Base-by-base conservation (phyloP, 192 early-diverging fungal species). In the Backusella luteola region DNA sequence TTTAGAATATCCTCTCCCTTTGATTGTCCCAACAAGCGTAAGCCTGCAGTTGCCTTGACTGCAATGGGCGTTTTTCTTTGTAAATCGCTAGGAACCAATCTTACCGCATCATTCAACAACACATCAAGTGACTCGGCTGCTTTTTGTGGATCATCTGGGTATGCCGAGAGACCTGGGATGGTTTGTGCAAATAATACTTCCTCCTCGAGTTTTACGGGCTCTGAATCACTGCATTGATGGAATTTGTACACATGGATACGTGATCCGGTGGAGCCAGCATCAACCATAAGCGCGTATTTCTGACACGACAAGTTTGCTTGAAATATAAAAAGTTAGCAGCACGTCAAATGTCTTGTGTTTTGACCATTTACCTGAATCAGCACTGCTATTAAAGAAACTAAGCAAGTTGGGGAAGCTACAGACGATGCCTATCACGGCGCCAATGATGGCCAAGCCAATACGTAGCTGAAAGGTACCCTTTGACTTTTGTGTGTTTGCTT, bases 201-300 rank as follows among this genome's bases (percentile, higher is more conserved):
- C 75, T 92, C 84, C 49, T 96, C 91, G 29, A 96, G 84, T 34
- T 86, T 84, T 14, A 73, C 35, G 7, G 93, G 90, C n/a, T 83
- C 78, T 39, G 79, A 73, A 73, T 89, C 86, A 21, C 4, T 59
- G 83, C 94, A 95, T 82, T 93, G 90, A 82, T 93, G 90, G 87
- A 96, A 96, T 74, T 87, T 86, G 86, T 95, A 96, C 34, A 96
- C 92, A 80, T 96, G 95, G 79, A 96, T 92, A 34, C 95, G 92
- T 3, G 94, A 95, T 46, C 94, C 95, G 3, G 95, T 94, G 4
- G 93, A 95, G 4, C 95, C 95, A 12, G 95, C 95, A 75, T 96
- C 95, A 26, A 96, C 76, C 88, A 96, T 93, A 15, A 96, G 77
- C 21, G 90, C 93, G 80, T 94, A 94, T 79, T 93, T 91, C 15